phyloP scores from a whole-genome alignment of 192 early-diverging fungal genomes.

The Coemansia sp. region DNA sequence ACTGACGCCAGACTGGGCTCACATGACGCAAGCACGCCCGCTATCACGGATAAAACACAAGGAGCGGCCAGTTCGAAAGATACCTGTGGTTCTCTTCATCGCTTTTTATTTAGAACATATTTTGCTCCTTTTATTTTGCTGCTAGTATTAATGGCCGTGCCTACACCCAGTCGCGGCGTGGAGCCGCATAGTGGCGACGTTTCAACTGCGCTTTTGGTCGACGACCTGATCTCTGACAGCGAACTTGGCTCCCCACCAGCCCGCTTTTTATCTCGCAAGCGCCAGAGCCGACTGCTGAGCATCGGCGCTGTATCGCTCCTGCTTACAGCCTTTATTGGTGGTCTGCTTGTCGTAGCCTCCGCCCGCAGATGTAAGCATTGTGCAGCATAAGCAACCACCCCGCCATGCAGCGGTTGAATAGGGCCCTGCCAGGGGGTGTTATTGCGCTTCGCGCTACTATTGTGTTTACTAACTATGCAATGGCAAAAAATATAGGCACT shows the following conservation, averaged over 20 bases:
- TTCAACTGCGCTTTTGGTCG: constrained; percentile 18
- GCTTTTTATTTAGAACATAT: neutral
- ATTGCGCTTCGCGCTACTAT: neutral
- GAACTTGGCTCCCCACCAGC: neutral
- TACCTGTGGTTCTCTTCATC: neutral
- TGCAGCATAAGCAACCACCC: neutral
- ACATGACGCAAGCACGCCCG: neutral
- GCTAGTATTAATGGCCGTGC: neutral
- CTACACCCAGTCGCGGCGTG: neutral
- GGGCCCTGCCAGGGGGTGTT: neutral
- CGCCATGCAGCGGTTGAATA: neutral
- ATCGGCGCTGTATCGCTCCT: constrained; percentile 14
- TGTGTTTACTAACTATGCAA: neutral
- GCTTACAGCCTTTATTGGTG: constrained; percentile 29
- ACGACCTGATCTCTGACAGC: neutral
- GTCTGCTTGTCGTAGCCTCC: constrained; percentile 16
- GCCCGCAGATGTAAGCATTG: constrained; percentile 20
- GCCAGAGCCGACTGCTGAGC: constrained; percentile 13
- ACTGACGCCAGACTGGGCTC: neutral
- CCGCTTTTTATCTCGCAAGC: neutral
- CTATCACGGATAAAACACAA: neutral
- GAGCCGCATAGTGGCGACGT: constrained; percentile 9
- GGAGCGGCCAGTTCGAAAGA: neutral
- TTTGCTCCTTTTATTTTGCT: neutral
- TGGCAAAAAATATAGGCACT: constrained; percentile 13